Evolutionary conservation across 2,329 filamentous ascomycete genomes (phyloP), one percentile per base, ranked within the genome.

Genomic region (Aspergillus pseudoterreus): DNA sequence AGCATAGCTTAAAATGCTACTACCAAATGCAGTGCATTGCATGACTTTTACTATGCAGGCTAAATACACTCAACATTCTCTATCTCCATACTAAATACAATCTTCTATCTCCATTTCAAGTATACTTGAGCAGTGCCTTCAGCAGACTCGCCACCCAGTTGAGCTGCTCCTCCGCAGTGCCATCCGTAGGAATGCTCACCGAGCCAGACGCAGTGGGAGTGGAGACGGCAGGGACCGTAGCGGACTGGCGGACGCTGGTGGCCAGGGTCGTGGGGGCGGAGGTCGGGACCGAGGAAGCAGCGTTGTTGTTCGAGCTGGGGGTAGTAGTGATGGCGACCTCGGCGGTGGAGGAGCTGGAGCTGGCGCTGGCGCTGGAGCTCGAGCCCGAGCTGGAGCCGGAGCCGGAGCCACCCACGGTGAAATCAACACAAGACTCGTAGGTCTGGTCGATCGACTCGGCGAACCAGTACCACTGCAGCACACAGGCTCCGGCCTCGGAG

Each of bases 381-480:
- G 27, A 30, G 27, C 27, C 10, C 24, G 55, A 55, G 32, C 52
- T 42, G 1, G 50, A 59, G 47, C 52, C 42, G 19, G 57, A 59
- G 49, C 53, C 51, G 11, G 59, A 61, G 21, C 60, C 64, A 27
- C 57, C 55, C 21, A 65, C 43, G 32, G 63, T 67, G 48, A 69
- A 69, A 33, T 69, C 67, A 49, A 69, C 49, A 53, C 67, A 69
- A 17, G 65, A 67, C 60, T 69, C 64, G 30, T 69, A 69, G 49
- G 67, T 69, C 64, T 69, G 66, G 43, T 67, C 63, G 27, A 68
- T 65, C 4, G 63, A 66, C 56, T 64, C 45, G 24, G 65, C 64
- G 21, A 57, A 63, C 66, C 66, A 68, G 56, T 68, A 69, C 66
- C 66, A 69, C 58, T 69, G 66, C 32, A 69, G 53, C 24, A 69